A percentile compares a stretch with the other conserved stretches of the same genome.
phyloP scores from a whole-genome alignment of 1,284 basidiomycete species.

The Phlebopus sp. region DNA sequence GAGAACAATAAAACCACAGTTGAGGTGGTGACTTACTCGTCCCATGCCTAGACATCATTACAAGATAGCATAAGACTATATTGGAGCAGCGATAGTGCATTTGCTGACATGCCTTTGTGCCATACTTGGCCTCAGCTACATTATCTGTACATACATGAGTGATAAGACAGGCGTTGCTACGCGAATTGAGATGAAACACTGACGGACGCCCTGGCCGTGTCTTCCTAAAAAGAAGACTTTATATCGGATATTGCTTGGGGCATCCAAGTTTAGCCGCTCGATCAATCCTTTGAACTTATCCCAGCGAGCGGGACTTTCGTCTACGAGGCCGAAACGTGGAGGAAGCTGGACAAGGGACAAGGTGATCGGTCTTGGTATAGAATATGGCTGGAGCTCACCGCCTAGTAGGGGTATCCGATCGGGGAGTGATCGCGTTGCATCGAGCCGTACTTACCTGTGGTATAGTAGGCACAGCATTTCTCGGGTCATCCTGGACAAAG shows the following conservation, averaged over 20 bases:
- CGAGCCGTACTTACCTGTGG: background rate
- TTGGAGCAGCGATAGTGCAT: no score
- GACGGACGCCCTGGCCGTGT: constrained; percentile 70
- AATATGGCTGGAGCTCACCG: constrained; percentile 14
- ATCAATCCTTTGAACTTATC: constrained; percentile 42
- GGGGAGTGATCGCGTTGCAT: background rate
- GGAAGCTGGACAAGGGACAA: constrained; percentile 43
- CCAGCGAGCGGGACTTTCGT: constrained; percentile 55
- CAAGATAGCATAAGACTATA: background rate
- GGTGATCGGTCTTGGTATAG: background rate
- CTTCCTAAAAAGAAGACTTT: constrained; percentile 68
- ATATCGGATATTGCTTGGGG: constrained; percentile 40
- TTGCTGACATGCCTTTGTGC: constrained; percentile 43
- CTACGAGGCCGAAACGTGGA: constrained; percentile 59
- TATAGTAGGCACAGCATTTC: background rate
- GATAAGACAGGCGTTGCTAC: background rate
- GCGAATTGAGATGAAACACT: background rate
- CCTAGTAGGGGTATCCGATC: constrained; percentile 9
- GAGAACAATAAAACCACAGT: background rate
- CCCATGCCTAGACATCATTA: constrained; percentile 43
- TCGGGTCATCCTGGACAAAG: background rate
- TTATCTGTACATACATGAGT: constrained; percentile 51
- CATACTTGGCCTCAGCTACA: constrained; percentile 70
- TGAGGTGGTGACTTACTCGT: constrained; percentile 40
- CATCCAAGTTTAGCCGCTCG: constrained; percentile 42